phyloP scores from a whole-genome alignment of 2,329 filamentous ascomycete species.

The Cordyceps cateniannulata region DNA sequence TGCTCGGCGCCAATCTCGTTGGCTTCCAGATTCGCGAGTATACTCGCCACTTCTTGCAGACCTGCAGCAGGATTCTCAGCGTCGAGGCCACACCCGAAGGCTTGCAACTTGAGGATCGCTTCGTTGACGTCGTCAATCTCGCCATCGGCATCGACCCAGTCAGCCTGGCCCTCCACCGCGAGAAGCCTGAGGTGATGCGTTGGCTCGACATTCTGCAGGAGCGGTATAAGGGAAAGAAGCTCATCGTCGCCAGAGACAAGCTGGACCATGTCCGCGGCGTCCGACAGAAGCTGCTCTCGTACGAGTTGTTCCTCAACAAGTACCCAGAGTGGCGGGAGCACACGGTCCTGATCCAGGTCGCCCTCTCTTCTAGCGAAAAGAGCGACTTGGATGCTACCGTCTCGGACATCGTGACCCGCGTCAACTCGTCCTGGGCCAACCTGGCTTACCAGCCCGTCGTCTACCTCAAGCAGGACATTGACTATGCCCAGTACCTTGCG shows the following conservation, averaged over 20 bases:
- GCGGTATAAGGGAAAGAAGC: constrained; percentile 77
- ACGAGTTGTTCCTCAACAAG: constrained; percentile 89
- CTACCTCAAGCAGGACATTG: constrained; percentile 91
- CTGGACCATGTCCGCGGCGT: constrained; percentile 89
- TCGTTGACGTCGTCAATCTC: constrained; percentile 78
- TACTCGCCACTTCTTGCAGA: constrained; percentile 88
- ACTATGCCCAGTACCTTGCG: constrained; percentile 88
- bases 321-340: constrained; percentile 85
- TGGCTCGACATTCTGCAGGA: constrained; percentile 79
- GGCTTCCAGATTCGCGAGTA: constrained; percentile 95
- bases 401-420: constrained; percentile 87
- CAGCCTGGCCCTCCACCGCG: constrained; percentile 63
- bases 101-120: constrained; percentile 84
- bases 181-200: constrained; percentile 63
- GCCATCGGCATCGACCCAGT: constrained; percentile 89
- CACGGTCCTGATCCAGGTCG: constrained; percentile 89
- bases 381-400: constrained; percentile 81
- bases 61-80: constrained; percentile 83
- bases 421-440: constrained; percentile 87
- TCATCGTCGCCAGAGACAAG: constrained; percentile 92
- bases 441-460: constrained; percentile 88
- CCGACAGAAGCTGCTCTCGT: constrained; percentile 85
- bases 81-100: constrained; percentile 86
- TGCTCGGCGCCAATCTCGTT: constrained; percentile 86
- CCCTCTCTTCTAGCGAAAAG: constrained; percentile 83